Evolutionary conservation across 805 yeast species (phyloP).

Genomic region (Ogataea saltuana): DNA sequence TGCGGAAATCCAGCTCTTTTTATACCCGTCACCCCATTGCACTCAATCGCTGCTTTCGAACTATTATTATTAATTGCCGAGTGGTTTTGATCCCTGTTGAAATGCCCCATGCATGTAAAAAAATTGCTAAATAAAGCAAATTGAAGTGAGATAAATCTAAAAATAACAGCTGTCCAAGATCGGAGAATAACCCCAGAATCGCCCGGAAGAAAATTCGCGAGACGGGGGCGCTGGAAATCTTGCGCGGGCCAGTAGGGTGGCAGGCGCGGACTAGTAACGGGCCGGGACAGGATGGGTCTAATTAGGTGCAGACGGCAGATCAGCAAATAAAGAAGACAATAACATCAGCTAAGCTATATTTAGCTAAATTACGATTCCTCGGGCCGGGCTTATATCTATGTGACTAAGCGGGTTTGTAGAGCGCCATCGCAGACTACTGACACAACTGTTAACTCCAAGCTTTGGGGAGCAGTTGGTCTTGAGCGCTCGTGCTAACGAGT

Average conservation of each 20-base stretch:
- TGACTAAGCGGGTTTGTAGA: no score
- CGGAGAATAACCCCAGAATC: background rate
- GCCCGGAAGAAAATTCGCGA: background rate
- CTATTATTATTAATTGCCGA: no score
- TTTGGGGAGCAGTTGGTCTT: no score
- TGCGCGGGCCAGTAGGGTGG: no score
- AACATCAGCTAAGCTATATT: slow-evolving; percentile 5
- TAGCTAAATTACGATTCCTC: background rate
- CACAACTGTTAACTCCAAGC: no score
- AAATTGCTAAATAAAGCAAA: slow-evolving; percentile 6
- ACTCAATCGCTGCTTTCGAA: no score
- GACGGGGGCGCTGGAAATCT: no score
- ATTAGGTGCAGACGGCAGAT: slow-evolving; percentile 1
- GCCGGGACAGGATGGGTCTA: background rate
- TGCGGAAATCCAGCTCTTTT: background rate
- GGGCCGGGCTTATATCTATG: background rate
- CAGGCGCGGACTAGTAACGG: no score
- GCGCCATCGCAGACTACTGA: no score
- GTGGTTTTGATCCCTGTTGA: slow-evolving; percentile 1
- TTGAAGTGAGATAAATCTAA: slow-evolving; percentile 1
- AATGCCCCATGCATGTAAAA: background rate
- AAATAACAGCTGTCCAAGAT: slow-evolving; percentile 2
- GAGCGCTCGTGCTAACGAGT: no score
- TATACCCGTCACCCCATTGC: background rate
- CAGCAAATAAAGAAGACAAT: background rate